A percentile compares a stretch with the other conserved stretches of the same genome.
Conservation (phyloP, 225 moss, liverwort and hornwort genomes). For the Straminergon stramineum region DNA sequence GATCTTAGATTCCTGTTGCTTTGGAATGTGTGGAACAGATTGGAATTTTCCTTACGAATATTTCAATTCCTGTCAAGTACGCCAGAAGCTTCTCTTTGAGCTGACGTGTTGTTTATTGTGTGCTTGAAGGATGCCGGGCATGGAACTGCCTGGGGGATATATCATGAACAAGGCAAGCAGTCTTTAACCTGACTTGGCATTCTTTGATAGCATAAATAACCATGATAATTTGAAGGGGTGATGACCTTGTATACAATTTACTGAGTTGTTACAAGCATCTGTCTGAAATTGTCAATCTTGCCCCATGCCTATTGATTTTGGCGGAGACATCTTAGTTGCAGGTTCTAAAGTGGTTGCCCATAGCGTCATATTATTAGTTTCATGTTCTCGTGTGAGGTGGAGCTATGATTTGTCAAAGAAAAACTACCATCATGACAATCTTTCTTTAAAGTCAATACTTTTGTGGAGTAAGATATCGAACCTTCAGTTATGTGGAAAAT, state of each 20-base stretch:
- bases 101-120: not conserved
- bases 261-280: not conserved
- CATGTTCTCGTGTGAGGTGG: not conserved
- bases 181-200: not conserved
- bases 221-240: not conserved
- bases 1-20: not conserved
- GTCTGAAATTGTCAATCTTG: not conserved
- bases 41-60: not conserved
- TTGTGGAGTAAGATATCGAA: not conserved
- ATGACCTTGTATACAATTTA: not conserved
- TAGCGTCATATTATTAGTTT: not conserved
- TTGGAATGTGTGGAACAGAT: not conserved
- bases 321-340: not conserved
- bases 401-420: not conserved
- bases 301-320: not conserved
- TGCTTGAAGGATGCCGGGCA: conserved; percentile 33
- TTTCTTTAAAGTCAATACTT: not conserved
- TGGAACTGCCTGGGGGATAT: conserved; percentile 42
- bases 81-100: not conserved
- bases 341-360: not conserved
- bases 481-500: not conserved
- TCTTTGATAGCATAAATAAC: not conserved
- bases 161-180: conserved; percentile 34
- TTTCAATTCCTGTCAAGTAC: not conserved
- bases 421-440: not conserved